Evolutionary conservation across 2,329 filamentous ascomycete genomes (phyloP).

Genomic region (Ophiobolus disseminans): DNA sequence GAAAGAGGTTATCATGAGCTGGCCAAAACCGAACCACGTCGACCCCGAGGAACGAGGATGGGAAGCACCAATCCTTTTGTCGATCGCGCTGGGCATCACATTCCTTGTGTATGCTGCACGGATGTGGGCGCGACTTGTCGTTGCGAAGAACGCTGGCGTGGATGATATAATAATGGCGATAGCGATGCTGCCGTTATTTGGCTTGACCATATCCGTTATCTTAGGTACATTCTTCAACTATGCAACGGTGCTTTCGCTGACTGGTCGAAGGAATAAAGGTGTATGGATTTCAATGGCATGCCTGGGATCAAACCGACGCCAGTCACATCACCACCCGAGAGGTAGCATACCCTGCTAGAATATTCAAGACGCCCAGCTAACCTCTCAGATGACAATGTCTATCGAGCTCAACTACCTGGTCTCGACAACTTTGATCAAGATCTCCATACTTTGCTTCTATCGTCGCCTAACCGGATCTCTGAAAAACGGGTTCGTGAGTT

Average conservation of each 20-base stretch:
- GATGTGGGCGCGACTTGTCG: constrained; percentile 55
- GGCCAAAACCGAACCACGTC: constrained; percentile 58
- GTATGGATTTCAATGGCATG: constrained; percentile 44
- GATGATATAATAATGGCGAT: constrained; percentile 57
- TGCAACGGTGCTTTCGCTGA: constrained; percentile 11
- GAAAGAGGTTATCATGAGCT: constrained; percentile 50
- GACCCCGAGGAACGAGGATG: constrained; percentile 56
- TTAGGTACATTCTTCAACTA: constrained; percentile 27
- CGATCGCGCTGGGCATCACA: constrained; percentile 51
- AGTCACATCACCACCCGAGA: constrained; percentile 25
- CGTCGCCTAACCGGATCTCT: constrained; percentile 50
- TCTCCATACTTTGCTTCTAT: constrained; percentile 50
- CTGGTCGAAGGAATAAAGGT: constrained; percentile 25
- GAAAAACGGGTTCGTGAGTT: constrained; percentile 46
- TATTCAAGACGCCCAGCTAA: constrained; percentile 6
- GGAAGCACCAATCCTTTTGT: constrained; percentile 51
- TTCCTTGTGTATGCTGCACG: constrained; percentile 53
- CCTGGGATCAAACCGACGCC: constrained; percentile 41
- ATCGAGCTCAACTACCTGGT: constrained; percentile 43
- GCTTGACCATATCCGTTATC: constrained; percentile 35
- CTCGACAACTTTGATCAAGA: constrained; percentile 34
- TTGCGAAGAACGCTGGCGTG: constrained; percentile 55
- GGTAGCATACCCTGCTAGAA: constrained; percentile 14
- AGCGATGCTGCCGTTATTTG: constrained; percentile 50
- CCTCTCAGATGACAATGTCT: constrained; percentile 32